These are phyloP conservation scores for Paracoccidioides brasiliensis DNA, from an alignment of 2,329 filamentous ascomycete species.

Conservation along the genomic window DNA sequence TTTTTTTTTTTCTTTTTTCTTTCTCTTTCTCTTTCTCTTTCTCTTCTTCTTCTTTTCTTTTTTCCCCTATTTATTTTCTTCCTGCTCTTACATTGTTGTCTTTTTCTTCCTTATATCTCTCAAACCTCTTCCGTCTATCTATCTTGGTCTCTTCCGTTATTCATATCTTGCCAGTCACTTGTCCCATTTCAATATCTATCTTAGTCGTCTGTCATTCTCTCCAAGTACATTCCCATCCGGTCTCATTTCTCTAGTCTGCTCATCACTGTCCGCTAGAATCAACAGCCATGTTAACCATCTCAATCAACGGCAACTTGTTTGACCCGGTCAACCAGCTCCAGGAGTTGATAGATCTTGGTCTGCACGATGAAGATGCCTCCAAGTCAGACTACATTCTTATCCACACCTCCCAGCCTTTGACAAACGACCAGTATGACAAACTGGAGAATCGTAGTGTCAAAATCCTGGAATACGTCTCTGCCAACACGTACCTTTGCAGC, in stretches of 20 bases:
- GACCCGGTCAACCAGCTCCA: neutral
- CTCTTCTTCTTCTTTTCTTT: neutral
- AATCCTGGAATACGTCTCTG: neutral
- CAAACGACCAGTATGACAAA: neutral
- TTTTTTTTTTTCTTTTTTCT: neutral
- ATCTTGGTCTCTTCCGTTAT: neutral
- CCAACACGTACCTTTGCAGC: neutral
- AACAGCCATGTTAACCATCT: neutral
- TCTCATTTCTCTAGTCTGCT: neutral
- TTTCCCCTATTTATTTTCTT: neutral
- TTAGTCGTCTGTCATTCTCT: neutral
- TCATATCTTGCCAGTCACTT: no score
- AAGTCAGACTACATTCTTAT: constrained; percentile 1
- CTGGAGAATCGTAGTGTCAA: neutral
- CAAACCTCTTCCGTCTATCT: neutral
- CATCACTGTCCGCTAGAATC: neutral
- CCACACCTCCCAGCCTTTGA: neutral
- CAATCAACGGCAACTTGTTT: neutral
- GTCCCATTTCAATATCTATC: neutral
- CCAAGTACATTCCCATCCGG: neutral
- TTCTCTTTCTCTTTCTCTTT: neutral
- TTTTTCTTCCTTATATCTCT: neutral
- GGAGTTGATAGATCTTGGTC: neutral
- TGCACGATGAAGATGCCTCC: neutral
- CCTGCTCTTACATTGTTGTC: neutral